Percentiles rank a stretch among this genome's conserved stretches.
phyloP scores from a whole-genome alignment of 805 yeast species.

The Candida alai region DNA sequence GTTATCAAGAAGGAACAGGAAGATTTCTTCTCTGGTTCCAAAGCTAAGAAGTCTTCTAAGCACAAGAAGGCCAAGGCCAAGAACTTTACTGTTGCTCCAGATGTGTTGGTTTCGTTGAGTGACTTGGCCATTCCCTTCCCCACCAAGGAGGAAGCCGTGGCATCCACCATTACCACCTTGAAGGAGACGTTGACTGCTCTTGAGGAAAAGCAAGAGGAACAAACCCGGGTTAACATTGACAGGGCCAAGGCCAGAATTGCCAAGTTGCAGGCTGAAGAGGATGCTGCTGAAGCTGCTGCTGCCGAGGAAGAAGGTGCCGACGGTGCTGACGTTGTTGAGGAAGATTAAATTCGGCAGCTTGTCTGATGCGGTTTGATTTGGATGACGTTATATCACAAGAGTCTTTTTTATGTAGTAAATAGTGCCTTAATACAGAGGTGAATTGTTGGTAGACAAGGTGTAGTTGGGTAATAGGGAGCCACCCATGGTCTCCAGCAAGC shows the following conservation, averaged over 20 bases:
- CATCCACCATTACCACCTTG: slow-evolving; percentile 60
- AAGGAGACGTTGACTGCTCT: slow-evolving; percentile 68
- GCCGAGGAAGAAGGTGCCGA: slow-evolving; percentile 7
- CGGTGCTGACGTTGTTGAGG: slow-evolving; percentile 3
- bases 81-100: slow-evolving; percentile 73
- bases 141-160: slow-evolving; percentile 65
- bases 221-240: slow-evolving; percentile 71
- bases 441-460: no score
- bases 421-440: no score
- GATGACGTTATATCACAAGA: no score
- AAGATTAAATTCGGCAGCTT: no score
- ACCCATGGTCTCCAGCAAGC: no score
- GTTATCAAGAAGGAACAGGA: slow-evolving; percentile 61
- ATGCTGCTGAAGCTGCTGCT: slow-evolving; percentile 35
- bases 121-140: slow-evolving; percentile 80
- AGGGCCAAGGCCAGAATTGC: slow-evolving; percentile 76
- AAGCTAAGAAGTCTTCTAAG: slow-evolving; percentile 40
- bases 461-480: no score
- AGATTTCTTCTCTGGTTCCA: slow-evolving; percentile 50
- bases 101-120: slow-evolving; percentile 69
- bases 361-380: no score
- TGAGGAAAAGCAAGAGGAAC: slow-evolving; percentile 71
- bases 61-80: slow-evolving; percentile 49
- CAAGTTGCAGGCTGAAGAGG: slow-evolving; percentile 53
- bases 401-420: no score